Conservation (phyloP, 306 rosid genomes). For the Fagus crenata region DNA sequence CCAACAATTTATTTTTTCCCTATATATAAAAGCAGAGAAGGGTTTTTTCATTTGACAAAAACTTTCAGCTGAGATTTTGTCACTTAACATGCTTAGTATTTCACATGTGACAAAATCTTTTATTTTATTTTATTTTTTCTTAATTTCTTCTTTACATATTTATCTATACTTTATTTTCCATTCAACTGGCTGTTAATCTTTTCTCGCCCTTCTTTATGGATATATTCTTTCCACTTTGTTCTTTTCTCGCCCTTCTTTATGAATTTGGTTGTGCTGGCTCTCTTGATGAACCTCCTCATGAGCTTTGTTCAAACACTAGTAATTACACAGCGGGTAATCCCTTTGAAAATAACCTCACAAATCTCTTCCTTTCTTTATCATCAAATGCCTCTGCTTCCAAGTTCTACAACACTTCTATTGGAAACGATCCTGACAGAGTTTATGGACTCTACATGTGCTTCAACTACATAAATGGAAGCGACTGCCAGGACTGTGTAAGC, state of each 20-base stretch:
- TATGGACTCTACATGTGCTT: conserved; percentile 45
- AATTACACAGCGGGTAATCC: conserved; percentile 22
- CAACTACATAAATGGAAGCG: conserved; percentile 23
- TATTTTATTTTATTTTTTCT: too few species aligned
- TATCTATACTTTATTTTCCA: not conserved
- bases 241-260: too few species aligned
- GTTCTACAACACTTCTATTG: conserved; percentile 25
- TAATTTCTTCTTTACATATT: too few species aligned
- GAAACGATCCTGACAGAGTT: conserved; percentile 14
- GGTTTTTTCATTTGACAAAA: too few species aligned
- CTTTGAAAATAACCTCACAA: conserved; percentile 30
- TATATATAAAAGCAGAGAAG: too few species aligned
- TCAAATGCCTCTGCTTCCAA: conserved; percentile 30
- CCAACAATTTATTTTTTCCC: too few species aligned
- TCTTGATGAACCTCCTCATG: conserved; percentile 22
- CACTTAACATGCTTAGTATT: too few species aligned
- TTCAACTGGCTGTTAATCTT: not conserved
- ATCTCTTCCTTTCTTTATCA: conserved; percentile 32
- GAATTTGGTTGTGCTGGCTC: too few species aligned
- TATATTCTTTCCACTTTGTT: conserved; percentile 23
- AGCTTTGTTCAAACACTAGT: conserved; percentile 31
- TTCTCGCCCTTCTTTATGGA: too few species aligned
- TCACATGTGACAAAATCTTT: too few species aligned
- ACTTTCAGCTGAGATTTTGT: too few species aligned
- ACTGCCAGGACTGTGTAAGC: conserved; percentile 40